Conservation (phyloP, 768 basidiomycete genomes). For the Suillus bovinus region DNA sequence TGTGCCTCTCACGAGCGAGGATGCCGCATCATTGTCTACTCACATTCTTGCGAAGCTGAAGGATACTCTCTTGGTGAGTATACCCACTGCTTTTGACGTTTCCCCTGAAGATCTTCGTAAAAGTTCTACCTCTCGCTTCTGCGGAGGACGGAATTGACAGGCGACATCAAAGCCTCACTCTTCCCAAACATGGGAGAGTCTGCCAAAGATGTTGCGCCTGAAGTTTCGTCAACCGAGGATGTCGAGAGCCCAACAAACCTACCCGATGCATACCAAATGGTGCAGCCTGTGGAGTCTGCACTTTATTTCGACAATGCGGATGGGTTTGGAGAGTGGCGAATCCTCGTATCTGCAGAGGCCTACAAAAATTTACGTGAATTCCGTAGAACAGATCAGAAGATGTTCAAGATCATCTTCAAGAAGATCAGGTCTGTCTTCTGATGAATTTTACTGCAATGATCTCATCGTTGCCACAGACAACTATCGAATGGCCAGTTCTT, state of each 20-base stretch:
- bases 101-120: background rate
- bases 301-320: conserved; percentile 58
- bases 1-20: conserved; percentile 27
- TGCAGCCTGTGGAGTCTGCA: conserved; percentile 61
- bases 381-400: conserved; percentile 43
- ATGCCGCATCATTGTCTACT: conserved; percentile 15
- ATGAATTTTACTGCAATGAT: background rate
- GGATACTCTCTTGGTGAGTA: conserved; percentile 30
- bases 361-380: conserved; percentile 49
- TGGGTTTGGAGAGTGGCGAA: conserved; percentile 65
- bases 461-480: conserved; percentile 42
- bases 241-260: background rate
- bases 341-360: conserved; percentile 54
- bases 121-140: conserved; percentile 32
- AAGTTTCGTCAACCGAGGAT: background rate
- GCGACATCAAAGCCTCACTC: conserved; percentile 7
- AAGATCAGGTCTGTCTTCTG: conserved; percentile 57
- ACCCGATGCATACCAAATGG: conserved; percentile 40
- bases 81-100: background rate
- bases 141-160: conserved; percentile 14
- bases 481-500: conserved; percentile 72
- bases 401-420: conserved; percentile 57
- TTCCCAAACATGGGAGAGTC: conserved; percentile 7
- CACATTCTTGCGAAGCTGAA: conserved; percentile 28
- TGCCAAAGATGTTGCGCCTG: background rate